A percentile compares a stretch with the other conserved stretches of the same genome.
Conservation (phyloP, 2,329 filamentous ascomycete genomes). For the Exophiala bonariae region DNA sequence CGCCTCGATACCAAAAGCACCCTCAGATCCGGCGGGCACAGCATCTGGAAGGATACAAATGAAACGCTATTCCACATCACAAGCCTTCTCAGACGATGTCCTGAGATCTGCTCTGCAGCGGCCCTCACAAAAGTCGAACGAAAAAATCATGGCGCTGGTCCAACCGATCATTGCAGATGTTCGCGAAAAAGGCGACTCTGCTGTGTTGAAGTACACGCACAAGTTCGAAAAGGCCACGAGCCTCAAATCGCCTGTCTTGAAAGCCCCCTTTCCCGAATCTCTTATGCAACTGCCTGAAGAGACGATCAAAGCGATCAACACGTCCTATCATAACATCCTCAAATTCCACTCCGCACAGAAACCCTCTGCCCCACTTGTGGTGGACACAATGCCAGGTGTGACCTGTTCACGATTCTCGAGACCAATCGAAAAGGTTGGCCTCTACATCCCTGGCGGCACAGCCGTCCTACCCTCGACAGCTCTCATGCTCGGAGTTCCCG, state of each 20-base stretch:
- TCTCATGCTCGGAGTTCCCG: conserved; percentile 95
- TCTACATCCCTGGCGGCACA: conserved; percentile 94
- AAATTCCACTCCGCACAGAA: conserved; percentile 92
- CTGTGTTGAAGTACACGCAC: conserved; percentile 89
- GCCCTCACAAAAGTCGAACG: conserved; percentile 92
- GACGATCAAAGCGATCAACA: conserved; percentile 87
- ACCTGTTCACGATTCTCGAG: conserved; percentile 89
- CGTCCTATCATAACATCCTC: conserved; percentile 90
- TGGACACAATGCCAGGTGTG: conserved; percentile 98
- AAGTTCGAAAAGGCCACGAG: conserved; percentile 97
- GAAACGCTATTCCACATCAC: conserved; percentile 70
- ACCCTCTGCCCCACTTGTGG: conserved; percentile 75
- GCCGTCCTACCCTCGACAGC: conserved; percentile 96
- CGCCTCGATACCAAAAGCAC: conserved; percentile 53
- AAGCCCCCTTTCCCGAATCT: conserved; percentile 79
- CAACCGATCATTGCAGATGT: conserved; percentile 90
- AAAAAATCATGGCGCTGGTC: conserved; percentile 87
- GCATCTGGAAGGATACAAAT: conserved; percentile 70
- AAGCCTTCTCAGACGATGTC: conserved; percentile 47
- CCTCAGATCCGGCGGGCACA: conserved; percentile 50
- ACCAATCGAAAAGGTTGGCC: conserved; percentile 91
- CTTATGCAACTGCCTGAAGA: conserved; percentile 84
- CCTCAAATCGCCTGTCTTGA: conserved; percentile 82
- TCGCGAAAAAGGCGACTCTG: conserved; percentile 78
- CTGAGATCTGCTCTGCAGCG: conserved; percentile 77